Evolutionary conservation across 108 stramenopile genomes (phyloP).

Genomic region (Pseudonitzschia multistriata): DNA sequence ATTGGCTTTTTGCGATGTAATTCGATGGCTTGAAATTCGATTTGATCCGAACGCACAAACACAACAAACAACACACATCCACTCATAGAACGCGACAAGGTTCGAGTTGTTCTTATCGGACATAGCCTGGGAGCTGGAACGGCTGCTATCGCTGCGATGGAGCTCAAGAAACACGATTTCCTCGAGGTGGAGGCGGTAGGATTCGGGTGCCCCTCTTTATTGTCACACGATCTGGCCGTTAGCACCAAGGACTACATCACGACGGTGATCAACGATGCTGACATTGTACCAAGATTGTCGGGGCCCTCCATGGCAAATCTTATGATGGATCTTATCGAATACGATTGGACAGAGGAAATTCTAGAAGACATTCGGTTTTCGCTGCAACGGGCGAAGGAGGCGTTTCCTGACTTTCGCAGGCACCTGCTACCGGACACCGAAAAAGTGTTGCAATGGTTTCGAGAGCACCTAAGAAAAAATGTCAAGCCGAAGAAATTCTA

Average conservation of each 20-base stretch:
- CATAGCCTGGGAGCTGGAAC: conserved; percentile 82
- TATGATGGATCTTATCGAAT: conserved; percentile 53
- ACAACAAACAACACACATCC: too few species aligned
- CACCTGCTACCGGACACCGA: conserved; percentile 18
- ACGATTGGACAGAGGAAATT: conserved; percentile 52
- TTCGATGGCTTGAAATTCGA: not conserved
- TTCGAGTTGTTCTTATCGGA: conserved; percentile 63
- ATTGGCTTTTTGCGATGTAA: too few species aligned
- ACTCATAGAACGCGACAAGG: conserved; percentile 48
- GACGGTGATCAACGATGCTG: conserved; percentile 71
- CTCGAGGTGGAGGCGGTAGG: conserved; percentile 59
- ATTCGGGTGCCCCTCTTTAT: conserved; percentile 79
- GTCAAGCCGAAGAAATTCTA: conserved; percentile 5
- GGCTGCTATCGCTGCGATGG: conserved; percentile 78
- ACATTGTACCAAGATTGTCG: conserved; percentile 77
- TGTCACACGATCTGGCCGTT: conserved; percentile 56
- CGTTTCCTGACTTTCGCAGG: conserved; percentile 12
- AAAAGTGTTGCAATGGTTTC: conserved; percentile 11
- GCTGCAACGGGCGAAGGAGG: conserved; percentile 1
- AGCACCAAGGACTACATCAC: conserved; percentile 63
- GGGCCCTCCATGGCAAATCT: conserved; percentile 60
- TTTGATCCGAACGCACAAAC: too few species aligned
- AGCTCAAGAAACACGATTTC: conserved; percentile 50
- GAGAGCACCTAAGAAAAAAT: not conserved
- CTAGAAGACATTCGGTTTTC: conserved; percentile 32